Percentiles rank a stretch among this genome's conserved stretches.
These are phyloP conservation scores for Heliocybe sulcata DNA, from an alignment of 1,284 basidiomycete genomes.

Conservation along the genomic window DNA sequence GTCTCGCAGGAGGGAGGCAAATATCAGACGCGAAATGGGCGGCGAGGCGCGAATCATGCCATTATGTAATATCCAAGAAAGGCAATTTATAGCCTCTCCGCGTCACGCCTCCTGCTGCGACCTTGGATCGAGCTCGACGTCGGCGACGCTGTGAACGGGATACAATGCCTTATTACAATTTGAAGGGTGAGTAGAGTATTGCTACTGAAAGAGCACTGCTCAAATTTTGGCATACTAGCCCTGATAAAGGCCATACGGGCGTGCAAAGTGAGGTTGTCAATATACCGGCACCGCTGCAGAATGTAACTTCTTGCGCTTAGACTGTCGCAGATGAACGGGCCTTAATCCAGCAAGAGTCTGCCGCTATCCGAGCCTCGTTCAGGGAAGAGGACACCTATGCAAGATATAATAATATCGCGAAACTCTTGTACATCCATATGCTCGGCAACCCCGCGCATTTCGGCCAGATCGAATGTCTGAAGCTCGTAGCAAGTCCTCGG, in stretches of 20 bases:
- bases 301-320: conserved; percentile 36
- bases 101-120: neutral
- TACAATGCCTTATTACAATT: conserved; percentile 80
- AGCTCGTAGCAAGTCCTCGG: conserved; percentile 95
- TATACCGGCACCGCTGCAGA: conserved; percentile 15
- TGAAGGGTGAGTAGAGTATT: conserved; percentile 61
- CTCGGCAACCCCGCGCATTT: conserved; percentile 99
- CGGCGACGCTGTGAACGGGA: neutral
- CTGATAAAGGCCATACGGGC: conserved; percentile 92
- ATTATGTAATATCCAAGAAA: neutral
- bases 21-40: conserved; percentile 1
- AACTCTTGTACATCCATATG: conserved; percentile 99
- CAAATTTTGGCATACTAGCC: conserved; percentile 39
- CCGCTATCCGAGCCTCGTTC: conserved; percentile 95
- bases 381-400: conserved; percentile 93
- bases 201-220: conserved; percentile 3
- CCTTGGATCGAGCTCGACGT: neutral
- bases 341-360: conserved; percentile 97
- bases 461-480: conserved; percentile 99
- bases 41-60: neutral
- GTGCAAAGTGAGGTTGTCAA: conserved; percentile 64
- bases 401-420: conserved; percentile 96
- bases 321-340: conserved; percentile 97
- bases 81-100: neutral
- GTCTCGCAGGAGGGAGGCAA: neutral